Evolutionary conservation across 139 green algal species (phyloP).

Genomic region (Volvox africanus): DNA sequence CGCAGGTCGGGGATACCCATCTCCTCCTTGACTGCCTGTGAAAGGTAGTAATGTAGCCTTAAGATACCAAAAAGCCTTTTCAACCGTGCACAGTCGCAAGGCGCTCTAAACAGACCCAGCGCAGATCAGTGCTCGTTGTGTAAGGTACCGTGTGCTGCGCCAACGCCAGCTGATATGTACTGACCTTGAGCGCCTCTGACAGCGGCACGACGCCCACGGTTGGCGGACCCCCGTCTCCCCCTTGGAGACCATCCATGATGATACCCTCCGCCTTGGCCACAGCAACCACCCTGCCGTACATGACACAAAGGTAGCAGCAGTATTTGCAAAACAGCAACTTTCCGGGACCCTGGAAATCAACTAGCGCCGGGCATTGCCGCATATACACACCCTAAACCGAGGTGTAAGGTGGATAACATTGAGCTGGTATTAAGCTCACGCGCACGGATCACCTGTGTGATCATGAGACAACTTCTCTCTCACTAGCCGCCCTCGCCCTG

Average conservation of each 20-base stretch:
- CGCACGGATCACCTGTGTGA: no score
- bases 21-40: slow-evolving; percentile 43
- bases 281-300: slow-evolving; percentile 45
- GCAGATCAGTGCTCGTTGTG: no score
- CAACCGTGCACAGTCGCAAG: no score
- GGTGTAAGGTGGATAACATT: no score
- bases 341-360: no score
- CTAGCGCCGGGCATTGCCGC: no score
- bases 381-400: no score
- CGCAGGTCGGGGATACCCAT: slow-evolving; percentile 38
- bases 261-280: slow-evolving; percentile 66
- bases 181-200: slow-evolving; percentile 36
- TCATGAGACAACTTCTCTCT: background rate
- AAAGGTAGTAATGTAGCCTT: background rate
- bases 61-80: no score
- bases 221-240: slow-evolving; percentile 30
- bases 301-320: background rate
- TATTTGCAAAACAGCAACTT: background rate
- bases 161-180: background rate
- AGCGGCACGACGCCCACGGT: slow-evolving; percentile 44
- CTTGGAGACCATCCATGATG: slow-evolving; percentile 63
- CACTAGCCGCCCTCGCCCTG: background rate
- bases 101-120: no score
- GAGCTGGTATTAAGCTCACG: no score
- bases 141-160: no score